Conservation (phyloP, 2,329 filamentous ascomycete species). For the Emmonsia crescens region DNA sequence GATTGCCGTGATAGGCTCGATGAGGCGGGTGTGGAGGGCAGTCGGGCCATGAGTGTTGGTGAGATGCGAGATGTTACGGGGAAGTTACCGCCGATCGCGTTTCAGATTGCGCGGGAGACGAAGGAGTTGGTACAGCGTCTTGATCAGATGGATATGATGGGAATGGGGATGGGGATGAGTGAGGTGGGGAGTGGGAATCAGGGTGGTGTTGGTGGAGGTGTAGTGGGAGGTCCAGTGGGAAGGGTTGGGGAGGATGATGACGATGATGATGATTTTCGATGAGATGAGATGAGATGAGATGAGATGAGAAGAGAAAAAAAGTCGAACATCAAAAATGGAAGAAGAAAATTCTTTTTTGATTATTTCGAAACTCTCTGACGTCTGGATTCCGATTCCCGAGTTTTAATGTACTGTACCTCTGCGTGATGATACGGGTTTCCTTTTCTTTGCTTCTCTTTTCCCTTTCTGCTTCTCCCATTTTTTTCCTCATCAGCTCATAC, state of each 20-base stretch:
- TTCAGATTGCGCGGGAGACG: conserved; percentile 70
- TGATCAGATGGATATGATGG: conserved; percentile 28
- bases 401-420: neutral
- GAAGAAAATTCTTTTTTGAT: neutral
- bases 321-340: neutral
- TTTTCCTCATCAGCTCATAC: too few relatives aligned
- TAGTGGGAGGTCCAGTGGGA: neutral
- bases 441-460: neutral
- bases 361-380: neutral
- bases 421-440: neutral
- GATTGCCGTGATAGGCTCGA: conserved; percentile 56
- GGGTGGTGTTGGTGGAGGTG: neutral
- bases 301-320: neutral
- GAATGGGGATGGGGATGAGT: conserved; percentile 31
- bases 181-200: conserved; percentile 18
- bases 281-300: neutral
- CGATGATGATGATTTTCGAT: conserved; percentile 1
- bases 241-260: neutral
- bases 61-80: conserved; percentile 50
- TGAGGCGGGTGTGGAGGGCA: conserved; percentile 51
- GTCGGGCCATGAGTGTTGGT: conserved; percentile 45
- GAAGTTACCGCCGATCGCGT: conserved; percentile 70
- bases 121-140: conserved; percentile 56
- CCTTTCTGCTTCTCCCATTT: neutral
- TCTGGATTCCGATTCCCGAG: neutral